phyloP scores from a whole-genome alignment of 1,284 basidiomycete genomes.

The Marasmius oreades region DNA sequence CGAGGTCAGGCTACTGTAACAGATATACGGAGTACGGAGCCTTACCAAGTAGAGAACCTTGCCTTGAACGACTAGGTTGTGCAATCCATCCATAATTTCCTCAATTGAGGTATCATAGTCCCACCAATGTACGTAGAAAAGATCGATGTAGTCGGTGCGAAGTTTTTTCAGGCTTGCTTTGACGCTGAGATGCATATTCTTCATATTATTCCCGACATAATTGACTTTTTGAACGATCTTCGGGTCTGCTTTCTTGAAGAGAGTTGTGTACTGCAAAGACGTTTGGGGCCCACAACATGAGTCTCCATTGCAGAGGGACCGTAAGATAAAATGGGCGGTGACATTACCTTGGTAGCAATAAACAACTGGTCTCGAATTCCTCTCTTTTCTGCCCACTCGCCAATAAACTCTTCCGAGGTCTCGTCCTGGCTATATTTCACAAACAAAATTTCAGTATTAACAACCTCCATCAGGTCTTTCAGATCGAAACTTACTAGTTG shows the following conservation, averaged over 20 bases:
- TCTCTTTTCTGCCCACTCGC: slow-evolving; percentile 51
- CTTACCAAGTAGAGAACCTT: slow-evolving; percentile 33
- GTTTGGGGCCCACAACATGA: not conserved
- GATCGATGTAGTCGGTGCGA: slow-evolving; percentile 33
- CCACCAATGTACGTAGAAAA: slow-evolving; percentile 30
- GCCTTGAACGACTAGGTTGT: slow-evolving; percentile 29
- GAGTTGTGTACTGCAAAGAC: slow-evolving; percentile 27
- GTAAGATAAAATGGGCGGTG: no score
- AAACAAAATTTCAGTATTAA: no score
- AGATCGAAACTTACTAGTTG: slow-evolving; percentile 9
- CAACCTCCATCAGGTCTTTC: no score
- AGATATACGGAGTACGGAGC: not conserved
- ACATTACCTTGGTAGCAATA: slow-evolving; percentile 48
- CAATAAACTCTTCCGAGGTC: slow-evolving; percentile 48
- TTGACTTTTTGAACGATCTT: slow-evolving; percentile 18
- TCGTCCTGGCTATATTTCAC: slow-evolving; percentile 43
- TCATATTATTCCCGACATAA: slow-evolving; percentile 28
- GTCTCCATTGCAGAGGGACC: no score
- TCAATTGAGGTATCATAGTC: no score
- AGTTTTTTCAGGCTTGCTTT: slow-evolving; percentile 32
- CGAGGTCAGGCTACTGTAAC: not conserved
- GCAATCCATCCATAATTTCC: slow-evolving; percentile 16
- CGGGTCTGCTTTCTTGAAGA: slow-evolving; percentile 23
- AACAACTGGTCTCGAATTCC: slow-evolving; percentile 52
- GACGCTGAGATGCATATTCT: slow-evolving; percentile 23